Percentiles rank a stretch among this genome's conserved stretches.
These are phyloP conservation scores for Phytophthora brassicae DNA, from an alignment of 352 stramenopile species.

Conservation along the genomic window DNA sequence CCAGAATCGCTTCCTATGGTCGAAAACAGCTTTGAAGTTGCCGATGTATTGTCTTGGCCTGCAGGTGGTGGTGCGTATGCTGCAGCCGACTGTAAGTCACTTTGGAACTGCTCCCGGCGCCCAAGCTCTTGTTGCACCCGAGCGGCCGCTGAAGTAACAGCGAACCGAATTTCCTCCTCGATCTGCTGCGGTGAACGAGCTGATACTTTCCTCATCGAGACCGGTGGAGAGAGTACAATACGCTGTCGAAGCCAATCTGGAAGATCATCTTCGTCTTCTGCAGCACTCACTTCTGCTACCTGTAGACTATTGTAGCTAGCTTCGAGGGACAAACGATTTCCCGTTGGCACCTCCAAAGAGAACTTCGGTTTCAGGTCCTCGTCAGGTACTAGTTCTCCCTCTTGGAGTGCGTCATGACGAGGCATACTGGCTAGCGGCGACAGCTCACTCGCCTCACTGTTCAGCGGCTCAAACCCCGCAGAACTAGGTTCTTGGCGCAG, in stretches of 20 bases:
- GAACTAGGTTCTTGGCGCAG: slow-evolving; percentile 8
- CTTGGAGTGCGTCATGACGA: slow-evolving; percentile 7
- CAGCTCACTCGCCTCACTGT: slow-evolving; percentile 13
- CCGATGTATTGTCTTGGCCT: slow-evolving; percentile 2
- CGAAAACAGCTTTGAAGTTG: slow-evolving; percentile 15
- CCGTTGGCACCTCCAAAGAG: background rate
- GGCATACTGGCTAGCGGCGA: slow-evolving; percentile 15
- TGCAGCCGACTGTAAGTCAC: slow-evolving; percentile 27
- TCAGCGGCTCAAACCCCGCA: slow-evolving; percentile 16
- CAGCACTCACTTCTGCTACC: slow-evolving; percentile 1
- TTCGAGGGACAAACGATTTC: background rate
- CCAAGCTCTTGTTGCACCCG: slow-evolving; percentile 42
- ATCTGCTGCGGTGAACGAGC: slow-evolving; percentile 49
- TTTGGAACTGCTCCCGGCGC: slow-evolving; percentile 45
- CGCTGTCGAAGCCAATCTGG: slow-evolving; percentile 28
- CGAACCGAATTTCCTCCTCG: slow-evolving; percentile 57
- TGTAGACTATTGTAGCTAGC: background rate
- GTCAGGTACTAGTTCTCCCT: background rate
- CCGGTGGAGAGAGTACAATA: slow-evolving; percentile 13
- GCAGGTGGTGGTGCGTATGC: background rate
- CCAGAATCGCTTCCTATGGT: background rate
- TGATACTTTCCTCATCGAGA: slow-evolving; percentile 21
- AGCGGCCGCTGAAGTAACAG: slow-evolving; percentile 50
- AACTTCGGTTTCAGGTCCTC: slow-evolving; percentile 2
- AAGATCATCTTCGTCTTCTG: slow-evolving; percentile 22